Base-by-base conservation (phyloP, 768 basidiomycete genomes). In the Megacollybia marginata region DNA sequence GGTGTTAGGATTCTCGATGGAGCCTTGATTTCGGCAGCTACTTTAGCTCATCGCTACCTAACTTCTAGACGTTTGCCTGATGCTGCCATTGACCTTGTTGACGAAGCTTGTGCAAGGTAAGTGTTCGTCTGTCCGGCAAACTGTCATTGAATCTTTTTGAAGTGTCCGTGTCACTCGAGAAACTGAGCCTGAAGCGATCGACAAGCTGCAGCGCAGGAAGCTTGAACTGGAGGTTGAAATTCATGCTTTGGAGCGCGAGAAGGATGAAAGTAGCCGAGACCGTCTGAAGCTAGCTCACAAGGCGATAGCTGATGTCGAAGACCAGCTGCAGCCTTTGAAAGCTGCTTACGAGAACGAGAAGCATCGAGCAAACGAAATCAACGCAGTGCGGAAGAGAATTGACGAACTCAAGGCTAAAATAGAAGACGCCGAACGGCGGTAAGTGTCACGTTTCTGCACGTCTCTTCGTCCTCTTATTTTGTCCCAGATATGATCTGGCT, bases 211-310 rank as follows among this genome's bases (percentile, higher is more conserved):
- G 61, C 83, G 93, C 16, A 77, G 76, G 47, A 92, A 89, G 64
- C 78, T 97, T 32, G 90, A 95, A 61, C 76, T 98, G 28, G 89
- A 97, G 60, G 84, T 98, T 16, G 95, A 96, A 62, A 88, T 96
- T 18, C 93, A 96, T 62, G 95, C 95, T 9, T 70, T 97, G 47
- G 89, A 93, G 62, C 80, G 92, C 44, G 93, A 96, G 65, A 94
- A 92, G 64, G 93, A 96, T 52, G 62, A 79, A 5, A 88, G 89
- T 5, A 92, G 89, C 59, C 88, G 89, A 65, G 91, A 93, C 50
- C 80, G 92, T 11, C 73, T 95, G 10, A 73, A 74, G 34, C 55
- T 69, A 15, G 91, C 92, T 8, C 80, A 77, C 54, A 93, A 89
- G 65, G 77, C 79, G 4, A 83, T 92, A 53, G 82, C 88, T 2